Evolutionary conservation across 352 stramenopile species (phyloP).

Genomic region (Pythium plurisporium): DNA sequence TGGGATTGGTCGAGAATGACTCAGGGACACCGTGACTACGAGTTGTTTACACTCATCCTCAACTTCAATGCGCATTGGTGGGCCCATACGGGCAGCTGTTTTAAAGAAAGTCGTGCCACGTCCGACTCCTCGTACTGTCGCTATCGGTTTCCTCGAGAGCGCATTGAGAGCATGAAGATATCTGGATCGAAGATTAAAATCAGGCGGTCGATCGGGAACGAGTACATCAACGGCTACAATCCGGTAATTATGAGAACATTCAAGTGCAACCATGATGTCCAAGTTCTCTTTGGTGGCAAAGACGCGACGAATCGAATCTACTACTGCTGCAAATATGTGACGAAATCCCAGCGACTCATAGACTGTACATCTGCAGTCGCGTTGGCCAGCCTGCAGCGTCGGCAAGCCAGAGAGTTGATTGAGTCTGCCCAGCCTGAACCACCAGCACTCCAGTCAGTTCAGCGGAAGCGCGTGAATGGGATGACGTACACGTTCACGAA

Average conservation of each 20-base stretch:
- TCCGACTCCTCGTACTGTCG: not conserved
- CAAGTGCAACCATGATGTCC: slow-evolving; percentile 19
- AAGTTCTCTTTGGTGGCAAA: slow-evolving; percentile 13
- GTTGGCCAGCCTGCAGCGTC: slow-evolving; percentile 12
- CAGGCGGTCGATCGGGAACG: not conserved
- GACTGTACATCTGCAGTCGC: slow-evolving; percentile 11
- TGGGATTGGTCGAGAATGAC: not conserved
- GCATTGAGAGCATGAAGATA: not conserved
- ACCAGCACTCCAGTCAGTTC: not conserved
- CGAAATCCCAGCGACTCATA: slow-evolving; percentile 11
- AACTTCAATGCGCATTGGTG: slow-evolving; percentile 16
- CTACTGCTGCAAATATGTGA: slow-evolving; percentile 25
- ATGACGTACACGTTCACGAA: slow-evolving; percentile 16
- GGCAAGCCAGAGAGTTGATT: not conserved
- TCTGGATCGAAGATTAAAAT: not conserved
- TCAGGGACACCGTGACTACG: not conserved
- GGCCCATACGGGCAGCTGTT: slow-evolving; percentile 17
- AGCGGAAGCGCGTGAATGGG: slow-evolving; percentile 9
- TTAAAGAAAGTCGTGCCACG: slow-evolving; percentile 11
- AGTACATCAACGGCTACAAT: slow-evolving; percentile 17
- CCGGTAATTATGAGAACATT: slow-evolving; percentile 5
- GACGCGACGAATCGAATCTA: slow-evolving; percentile 15
- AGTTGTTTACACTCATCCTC: not conserved
- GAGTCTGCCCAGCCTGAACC: not conserved
- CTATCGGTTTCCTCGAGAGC: slow-evolving; percentile 14